Evolutionary conservation across 164 flowering plant species (phyloP).

Genomic region (Sedum album): DNA sequence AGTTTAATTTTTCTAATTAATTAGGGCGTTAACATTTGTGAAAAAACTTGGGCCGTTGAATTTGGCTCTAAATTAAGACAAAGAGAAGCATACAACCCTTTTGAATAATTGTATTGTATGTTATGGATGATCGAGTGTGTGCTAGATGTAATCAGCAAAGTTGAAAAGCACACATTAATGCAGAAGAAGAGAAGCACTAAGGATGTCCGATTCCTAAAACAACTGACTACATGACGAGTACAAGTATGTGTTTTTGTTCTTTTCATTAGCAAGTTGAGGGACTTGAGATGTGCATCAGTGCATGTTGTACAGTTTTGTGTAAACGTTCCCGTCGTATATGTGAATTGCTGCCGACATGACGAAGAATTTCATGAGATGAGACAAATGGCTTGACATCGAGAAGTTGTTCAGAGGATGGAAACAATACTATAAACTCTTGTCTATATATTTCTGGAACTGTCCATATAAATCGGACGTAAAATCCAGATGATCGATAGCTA

Average conservation of each 20-base stretch:
- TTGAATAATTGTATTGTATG: not conserved
- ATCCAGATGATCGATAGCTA: not conserved
- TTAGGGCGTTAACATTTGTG: too few relatives aligned
- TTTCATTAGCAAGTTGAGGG: too few relatives aligned
- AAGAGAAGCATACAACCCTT: not conserved
- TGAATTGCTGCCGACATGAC: not conserved
- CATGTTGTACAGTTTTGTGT: too few relatives aligned
- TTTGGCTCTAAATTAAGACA: not conserved
- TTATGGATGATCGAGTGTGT: too few relatives aligned
- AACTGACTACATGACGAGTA: not conserved
- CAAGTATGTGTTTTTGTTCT: not conserved
- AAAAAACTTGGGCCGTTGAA: too few relatives aligned
- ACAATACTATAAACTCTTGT: not conserved
- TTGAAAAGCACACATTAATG: not conserved
- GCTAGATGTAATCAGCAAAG: not conserved
- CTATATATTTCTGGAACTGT: not conserved
- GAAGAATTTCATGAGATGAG: not conserved
- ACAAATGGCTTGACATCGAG: not conserved
- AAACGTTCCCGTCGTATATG: not conserved
- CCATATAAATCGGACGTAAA: not conserved
- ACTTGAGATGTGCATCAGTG: not conserved
- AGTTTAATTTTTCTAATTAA: too few relatives aligned
- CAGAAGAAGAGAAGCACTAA: not conserved
- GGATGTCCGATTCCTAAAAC: slow-evolving; percentile 1
- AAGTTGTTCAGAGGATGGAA: not conserved